Base-by-base conservation (phyloP, 1,284 basidiomycete species). In the Peniophora sp. region DNA sequence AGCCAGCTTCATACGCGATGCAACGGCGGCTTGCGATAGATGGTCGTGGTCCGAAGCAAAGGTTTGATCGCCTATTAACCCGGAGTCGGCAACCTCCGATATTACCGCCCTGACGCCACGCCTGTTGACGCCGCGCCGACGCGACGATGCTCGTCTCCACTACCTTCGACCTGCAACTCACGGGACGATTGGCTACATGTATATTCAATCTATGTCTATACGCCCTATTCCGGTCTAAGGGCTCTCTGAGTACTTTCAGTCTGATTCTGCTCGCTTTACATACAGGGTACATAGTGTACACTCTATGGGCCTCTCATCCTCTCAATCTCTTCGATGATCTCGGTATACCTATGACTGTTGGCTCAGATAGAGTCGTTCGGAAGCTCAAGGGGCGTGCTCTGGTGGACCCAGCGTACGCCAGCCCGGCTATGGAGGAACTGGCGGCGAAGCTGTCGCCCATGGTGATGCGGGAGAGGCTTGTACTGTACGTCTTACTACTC, bases 291-390 rank as follows among this genome's bases (percentile, higher is more conserved):
- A 65, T 75, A 12, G 58, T 83, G 10, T 74, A 78, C 59, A 63
- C 60, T 35, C 52, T 85, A n/a, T 59, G 76, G 14, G 62, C 78
- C 14, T 61, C 64, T 35, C 73, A 72, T 49, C 83, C 85, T 5
- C 70, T 72, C 32, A 89, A 89, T 59, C 58, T 89, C 25, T 89
- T 87, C 62, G 68, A 67, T 23, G 60, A 67, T 2, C 67, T 88
- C 17, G 60, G 66, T 3, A 62, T 87, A 47, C 78, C 83, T 0
- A 57, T 85, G 47, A 79, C 72, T 51, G 70, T 72, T 2, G 71
- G 82, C 0, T 20, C 38, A 8, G 68, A 75, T 22, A 77, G 83
- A 24, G 57, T 59, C 10, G 73, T 89, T 47, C 76, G 74, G 22
- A 65, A 67, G 3, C 52, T 73, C 5, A 61, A 87, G 22, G 55